Evolutionary conservation across 805 yeast species (phyloP), one percentile per base, ranked within the genome.

Genomic region (Candida nanaspora): DNA sequence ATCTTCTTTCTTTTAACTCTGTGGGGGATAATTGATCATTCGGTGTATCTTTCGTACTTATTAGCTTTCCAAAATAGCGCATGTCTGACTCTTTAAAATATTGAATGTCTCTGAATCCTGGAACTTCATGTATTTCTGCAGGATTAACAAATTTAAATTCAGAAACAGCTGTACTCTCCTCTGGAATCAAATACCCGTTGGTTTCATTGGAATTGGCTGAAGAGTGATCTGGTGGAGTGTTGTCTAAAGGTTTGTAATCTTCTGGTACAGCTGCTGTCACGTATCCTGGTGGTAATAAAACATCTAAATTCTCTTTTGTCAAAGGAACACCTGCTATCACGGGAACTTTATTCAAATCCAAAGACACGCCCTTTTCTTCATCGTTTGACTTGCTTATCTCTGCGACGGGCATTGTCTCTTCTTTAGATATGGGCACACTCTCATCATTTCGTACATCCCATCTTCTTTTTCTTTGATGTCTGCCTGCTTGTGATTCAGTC

Each of bases 71-170:
- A 58, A 89, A 88, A 51, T 81, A 74, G 53, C 76, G 75, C 56
- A 74, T 66, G 56, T 89, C 97, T 31, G 78, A 76, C 28, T 78
- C 80, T 49, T 78, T 84, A 60, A 86, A 80, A 53, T 66, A 80
- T 51, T 77, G 80, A 13, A 87, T 56, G 25, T 83, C 88, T 30
- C 70, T 69, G 0, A 80, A 70, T 0, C 81, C 87, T 0, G 88
- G 83, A 1, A 81, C 67, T 19, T 78, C 80, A 3, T 74, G 62
- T 1, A 79, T 69, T 21, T 74, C 44, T 13, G 53, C 53, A 3
- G 63, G 68, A 50, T 45, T 67, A 55, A 42, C 41, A 40, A 47
- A 53, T 36, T 62, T 52, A 36, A 59, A 52, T 15, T 57, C 47
- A 25, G 53, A 26, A 13, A 58, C 45, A 47, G 45, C 25, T 38